A percentile compares a stretch with the other conserved stretches of the same genome.
Evolutionary conservation across 2,329 filamentous ascomycete species (phyloP).

Genomic region (Colletotrichum sp.): DNA sequence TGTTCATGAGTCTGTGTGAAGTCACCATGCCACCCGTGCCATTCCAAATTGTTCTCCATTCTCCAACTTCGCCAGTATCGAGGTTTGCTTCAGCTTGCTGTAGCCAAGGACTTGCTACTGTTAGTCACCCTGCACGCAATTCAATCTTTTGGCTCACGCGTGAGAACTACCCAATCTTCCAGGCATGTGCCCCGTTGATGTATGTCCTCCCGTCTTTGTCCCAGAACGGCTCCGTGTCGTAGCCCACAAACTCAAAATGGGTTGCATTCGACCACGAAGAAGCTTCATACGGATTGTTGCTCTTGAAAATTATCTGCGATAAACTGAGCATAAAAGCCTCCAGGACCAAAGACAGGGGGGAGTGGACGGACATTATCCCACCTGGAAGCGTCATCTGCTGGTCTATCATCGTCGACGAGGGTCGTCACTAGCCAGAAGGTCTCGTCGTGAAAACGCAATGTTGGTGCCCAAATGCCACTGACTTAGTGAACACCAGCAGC

Average conservation of each 20-base stretch:
- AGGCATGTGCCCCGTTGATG: conserved; percentile 36
- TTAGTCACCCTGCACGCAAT: conserved; percentile 33
- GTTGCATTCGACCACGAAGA: conserved; percentile 28
- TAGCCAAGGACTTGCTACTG: conserved; percentile 47
- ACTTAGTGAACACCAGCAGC: conserved; percentile 20
- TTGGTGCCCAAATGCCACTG: conserved; percentile 53
- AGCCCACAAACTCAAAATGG: conserved; percentile 21
- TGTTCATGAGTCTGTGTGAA: not conserved
- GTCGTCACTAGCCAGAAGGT: conserved; percentile 37
- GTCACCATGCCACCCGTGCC: conserved; percentile 6
- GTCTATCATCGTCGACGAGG: conserved; percentile 1
- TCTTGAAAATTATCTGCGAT: conserved; percentile 13
- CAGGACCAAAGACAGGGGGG: conserved; percentile 22
- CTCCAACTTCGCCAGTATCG: not conserved
- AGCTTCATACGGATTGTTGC: conserved; percentile 22
- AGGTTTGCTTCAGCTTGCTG: conserved; percentile 43
- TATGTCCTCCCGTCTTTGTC: conserved; percentile 60
- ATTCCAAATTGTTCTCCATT: conserved; percentile 2
- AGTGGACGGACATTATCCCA: not conserved
- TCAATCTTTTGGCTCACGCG: conserved; percentile 36
- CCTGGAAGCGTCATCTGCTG: not conserved
- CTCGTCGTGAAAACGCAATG: conserved; percentile 44
- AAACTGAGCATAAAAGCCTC: not conserved
- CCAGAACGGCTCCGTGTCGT: conserved; percentile 58
- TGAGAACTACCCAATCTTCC: conserved; percentile 38